Evolutionary conservation across 805 yeast species (phyloP).

Genomic region (Ascoidea rubescens): DNA sequence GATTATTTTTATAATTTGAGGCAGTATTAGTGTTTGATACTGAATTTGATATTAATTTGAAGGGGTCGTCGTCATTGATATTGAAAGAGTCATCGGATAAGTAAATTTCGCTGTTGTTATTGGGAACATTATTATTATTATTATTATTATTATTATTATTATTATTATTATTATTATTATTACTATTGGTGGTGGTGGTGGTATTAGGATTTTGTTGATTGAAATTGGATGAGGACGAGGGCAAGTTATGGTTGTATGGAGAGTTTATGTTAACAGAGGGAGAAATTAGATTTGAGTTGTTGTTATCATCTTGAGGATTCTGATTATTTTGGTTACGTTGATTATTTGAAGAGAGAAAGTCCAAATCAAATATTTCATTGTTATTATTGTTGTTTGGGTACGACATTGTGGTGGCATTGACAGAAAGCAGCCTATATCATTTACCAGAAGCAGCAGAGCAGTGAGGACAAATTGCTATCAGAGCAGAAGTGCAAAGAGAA

Average conservation of each 20-base stretch:
- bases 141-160: not conserved
- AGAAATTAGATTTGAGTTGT: not conserved
- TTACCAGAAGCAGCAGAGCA: no score
- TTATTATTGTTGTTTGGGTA: no score
- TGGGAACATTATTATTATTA: not conserved
- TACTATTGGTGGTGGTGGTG: not conserved
- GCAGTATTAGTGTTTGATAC: not conserved
- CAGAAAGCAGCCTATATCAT: no score
- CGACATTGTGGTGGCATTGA: no score
- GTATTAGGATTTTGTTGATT: not conserved
- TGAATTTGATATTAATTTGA: not conserved
- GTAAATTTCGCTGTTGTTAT: constrained; percentile 8
- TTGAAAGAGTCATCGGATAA: constrained; percentile 1
- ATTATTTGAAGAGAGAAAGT: not conserved
- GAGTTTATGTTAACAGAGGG: not conserved
- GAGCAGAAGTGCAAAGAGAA: no score
- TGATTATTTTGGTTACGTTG: not conserved
- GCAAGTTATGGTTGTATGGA: not conserved
- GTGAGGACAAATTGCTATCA: no score
- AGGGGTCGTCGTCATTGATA: not conserved
- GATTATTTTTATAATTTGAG: constrained; percentile 5
- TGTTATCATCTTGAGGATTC: not conserved
- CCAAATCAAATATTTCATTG: not conserved
- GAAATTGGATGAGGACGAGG: no score
- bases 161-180: not conserved